phyloP scores from a whole-genome alignment of 2,329 filamentous ascomycete genomes.

The Tolypocladium album region DNA sequence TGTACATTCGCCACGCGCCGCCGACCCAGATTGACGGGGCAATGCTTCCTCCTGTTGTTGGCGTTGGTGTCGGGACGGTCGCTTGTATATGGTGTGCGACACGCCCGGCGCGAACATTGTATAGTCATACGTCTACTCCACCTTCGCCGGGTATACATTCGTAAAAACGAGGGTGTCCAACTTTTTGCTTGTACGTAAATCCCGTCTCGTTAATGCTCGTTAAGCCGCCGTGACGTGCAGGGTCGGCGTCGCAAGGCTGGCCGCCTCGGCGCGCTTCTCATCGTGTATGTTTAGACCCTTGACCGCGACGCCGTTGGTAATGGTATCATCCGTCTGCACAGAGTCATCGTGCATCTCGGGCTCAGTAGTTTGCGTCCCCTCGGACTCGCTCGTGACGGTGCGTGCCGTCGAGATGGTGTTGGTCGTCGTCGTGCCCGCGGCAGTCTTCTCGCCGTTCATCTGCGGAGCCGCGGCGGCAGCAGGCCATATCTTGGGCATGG shows the following conservation, averaged over 20 bases:
- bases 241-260: background rate
- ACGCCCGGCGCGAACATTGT: background rate
- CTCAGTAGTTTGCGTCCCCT: slow-evolving; percentile 16
- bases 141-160: background rate
- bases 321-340: slow-evolving; percentile 15
- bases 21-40: background rate
- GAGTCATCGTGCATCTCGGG: slow-evolving; percentile 11
- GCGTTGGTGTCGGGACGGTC: background rate
- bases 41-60: background rate
- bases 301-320: slow-evolving; percentile 16
- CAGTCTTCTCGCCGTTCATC: slow-evolving; percentile 4
- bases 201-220: background rate
- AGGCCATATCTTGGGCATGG: slow-evolving; percentile 31
- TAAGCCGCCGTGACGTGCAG: background rate
- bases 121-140: background rate
- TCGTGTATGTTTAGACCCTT: slow-evolving; percentile 21
- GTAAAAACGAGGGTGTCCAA: background rate
- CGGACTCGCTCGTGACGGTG: slow-evolving; percentile 6
- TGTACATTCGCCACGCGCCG: background rate
- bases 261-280: slow-evolving; percentile 7
- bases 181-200: background rate
- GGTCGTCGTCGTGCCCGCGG: slow-evolving; percentile 1
- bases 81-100: background rate
- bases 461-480: background rate
- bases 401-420: background rate